Evolutionary conservation across 805 yeast genomes (phyloP).

Genomic region (Priceomyces medius): DNA sequence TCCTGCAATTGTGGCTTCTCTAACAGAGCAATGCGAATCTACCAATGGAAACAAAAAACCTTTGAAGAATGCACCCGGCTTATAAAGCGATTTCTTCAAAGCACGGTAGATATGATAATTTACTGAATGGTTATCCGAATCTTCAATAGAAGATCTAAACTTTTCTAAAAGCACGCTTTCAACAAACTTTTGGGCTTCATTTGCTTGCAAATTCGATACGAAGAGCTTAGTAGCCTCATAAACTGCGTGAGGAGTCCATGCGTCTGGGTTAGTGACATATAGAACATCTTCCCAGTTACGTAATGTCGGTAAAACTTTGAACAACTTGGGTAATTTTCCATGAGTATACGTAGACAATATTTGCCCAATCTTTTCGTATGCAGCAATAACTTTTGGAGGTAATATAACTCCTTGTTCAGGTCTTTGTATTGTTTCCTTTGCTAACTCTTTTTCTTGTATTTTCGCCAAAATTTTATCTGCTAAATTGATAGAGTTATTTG

Average conservation of each 20-base stretch:
- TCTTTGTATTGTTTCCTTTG: conserved; percentile 32
- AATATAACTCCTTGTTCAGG: conserved; percentile 73
- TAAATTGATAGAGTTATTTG: conserved; percentile 56
- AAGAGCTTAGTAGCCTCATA: conserved; percentile 94
- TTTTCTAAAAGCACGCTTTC: conserved; percentile 65
- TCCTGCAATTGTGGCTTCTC: conserved; percentile 95
- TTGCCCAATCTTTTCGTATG: conserved; percentile 88
- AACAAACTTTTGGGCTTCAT: conserved; percentile 84
- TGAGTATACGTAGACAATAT: conserved; percentile 86
- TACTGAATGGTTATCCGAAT: conserved; percentile 69
- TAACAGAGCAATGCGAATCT: conserved; percentile 81
- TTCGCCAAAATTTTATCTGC: conserved; percentile 95
- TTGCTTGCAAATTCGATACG: conserved; percentile 84
- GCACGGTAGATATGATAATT: conserved; percentile 94
- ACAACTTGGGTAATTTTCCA: conserved; percentile 94
- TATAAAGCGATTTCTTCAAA: conserved; percentile 86
- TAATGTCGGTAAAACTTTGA: conserved; percentile 90
- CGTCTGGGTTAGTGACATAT: conserved; percentile 86
- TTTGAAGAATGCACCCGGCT: conserved; percentile 96
- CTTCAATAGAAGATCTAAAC: conserved; percentile 69
- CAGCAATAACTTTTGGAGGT: conserved; percentile 95
- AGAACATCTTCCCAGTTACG: conserved; percentile 95
- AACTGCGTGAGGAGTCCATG: conserved; percentile 93
- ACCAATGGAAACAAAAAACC: conserved; percentile 92
- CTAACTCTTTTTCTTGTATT: conserved; percentile 66